Percentiles rank a stretch among this genome's conserved stretches.
Evolutionary conservation across 768 basidiomycete species (phyloP).

Genomic region (Tylopilus sp.): DNA sequence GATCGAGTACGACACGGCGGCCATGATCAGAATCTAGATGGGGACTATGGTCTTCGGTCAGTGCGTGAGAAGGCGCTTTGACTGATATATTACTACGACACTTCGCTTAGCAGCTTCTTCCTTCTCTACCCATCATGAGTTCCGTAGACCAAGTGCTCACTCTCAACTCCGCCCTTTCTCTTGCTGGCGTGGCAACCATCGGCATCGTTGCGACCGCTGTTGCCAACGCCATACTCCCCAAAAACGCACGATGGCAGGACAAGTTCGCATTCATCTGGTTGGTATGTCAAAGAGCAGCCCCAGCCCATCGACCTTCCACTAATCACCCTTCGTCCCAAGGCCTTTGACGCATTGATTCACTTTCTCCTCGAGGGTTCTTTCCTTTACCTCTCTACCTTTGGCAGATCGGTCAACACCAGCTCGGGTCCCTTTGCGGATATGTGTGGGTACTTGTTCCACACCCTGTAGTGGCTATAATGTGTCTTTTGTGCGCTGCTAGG

Average conservation of each 20-base stretch:
- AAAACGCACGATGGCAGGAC: constrained; percentile 61
- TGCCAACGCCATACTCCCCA: constrained; percentile 57
- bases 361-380: constrained; percentile 79
- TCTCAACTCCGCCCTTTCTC: constrained; percentile 58
- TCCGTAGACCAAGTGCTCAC: constrained; percentile 42
- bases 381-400: constrained; percentile 73
- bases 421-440: constrained; percentile 66
- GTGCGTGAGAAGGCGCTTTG: constrained; percentile 9
- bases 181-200: constrained; percentile 54
- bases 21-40: background rate
- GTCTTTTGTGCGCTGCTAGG: constrained; percentile 38
- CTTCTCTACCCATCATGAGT: constrained; percentile 14
- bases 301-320: background rate
- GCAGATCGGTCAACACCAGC: constrained; percentile 67
- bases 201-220: constrained; percentile 50
- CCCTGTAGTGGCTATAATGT: background rate
- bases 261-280: constrained; percentile 76
- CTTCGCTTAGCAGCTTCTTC: background rate
- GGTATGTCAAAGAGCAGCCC: constrained; percentile 38
- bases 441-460: constrained; percentile 45
- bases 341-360: constrained; percentile 80
- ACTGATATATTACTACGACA: background rate
- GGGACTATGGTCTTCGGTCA: background rate
- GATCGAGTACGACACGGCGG: constrained; percentile 43
- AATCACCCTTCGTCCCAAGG: constrained; percentile 35